These are phyloP conservation scores for Aristolochia contorta DNA, from an alignment of 164 flowering plant species.

Conservation along the genomic window DNA sequence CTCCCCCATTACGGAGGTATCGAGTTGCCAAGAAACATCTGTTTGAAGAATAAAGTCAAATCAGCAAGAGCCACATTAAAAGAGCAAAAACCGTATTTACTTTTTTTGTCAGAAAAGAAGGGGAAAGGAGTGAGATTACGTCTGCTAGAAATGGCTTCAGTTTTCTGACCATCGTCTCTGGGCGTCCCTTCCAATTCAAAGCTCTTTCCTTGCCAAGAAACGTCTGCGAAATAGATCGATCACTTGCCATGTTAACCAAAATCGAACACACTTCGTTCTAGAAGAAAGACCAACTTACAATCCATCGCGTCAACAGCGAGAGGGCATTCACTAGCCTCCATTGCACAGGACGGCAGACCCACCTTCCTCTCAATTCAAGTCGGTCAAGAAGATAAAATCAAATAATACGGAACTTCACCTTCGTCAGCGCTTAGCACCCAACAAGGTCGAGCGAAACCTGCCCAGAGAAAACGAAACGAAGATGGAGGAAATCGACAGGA, in stretches of 20 bases:
- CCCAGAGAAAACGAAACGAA: too few relatives aligned
- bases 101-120: background rate
- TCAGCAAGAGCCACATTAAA: background rate
- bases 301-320: background rate
- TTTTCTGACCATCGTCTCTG: background rate
- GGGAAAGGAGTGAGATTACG: background rate
- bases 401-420: too few relatives aligned
- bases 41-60: background rate
- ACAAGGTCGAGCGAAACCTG: too few relatives aligned
- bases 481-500: too few relatives aligned
- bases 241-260: background rate
- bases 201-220: slow-evolving; percentile 16
- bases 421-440: too few relatives aligned
- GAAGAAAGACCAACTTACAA: background rate
- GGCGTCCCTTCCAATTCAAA: background rate
- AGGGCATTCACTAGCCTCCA: too few relatives aligned
- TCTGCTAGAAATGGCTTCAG: background rate
- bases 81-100: background rate
- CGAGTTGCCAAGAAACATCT: slow-evolving; percentile 16
- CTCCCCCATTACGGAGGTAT: slow-evolving; percentile 2
- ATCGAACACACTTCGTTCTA: background rate
- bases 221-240: background rate
- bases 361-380: too few relatives aligned
- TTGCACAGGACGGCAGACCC: too few relatives aligned
- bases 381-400: too few relatives aligned